phyloP scores from a whole-genome alignment of 208 protist species.

The Crithidia sp. region DNA sequence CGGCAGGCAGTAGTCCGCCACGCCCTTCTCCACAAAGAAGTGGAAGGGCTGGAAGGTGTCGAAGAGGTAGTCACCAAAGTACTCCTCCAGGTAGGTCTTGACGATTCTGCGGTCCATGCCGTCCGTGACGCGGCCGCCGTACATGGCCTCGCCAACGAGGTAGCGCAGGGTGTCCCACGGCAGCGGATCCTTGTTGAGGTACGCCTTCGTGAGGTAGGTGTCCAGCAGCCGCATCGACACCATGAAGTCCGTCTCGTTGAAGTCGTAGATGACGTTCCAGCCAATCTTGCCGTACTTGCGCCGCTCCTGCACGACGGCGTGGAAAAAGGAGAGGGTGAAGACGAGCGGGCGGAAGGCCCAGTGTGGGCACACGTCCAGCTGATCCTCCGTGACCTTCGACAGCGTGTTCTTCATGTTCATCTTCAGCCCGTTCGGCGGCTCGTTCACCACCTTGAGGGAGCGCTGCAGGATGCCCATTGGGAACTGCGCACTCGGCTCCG shows the following conservation, averaged over 20 bases:
- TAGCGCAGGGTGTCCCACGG: constrained; percentile 99
- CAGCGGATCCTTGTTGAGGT: constrained; percentile 94
- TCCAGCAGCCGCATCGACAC: constrained; percentile 96
- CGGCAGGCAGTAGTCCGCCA: constrained; percentile 93
- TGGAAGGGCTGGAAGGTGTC: constrained; percentile 99
- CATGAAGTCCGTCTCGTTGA: constrained; percentile 99
- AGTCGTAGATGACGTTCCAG: constrained; percentile 99
- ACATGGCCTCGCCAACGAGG: constrained; percentile 99
- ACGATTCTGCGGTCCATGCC: constrained; percentile 97
- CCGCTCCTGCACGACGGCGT: constrained; percentile 98
- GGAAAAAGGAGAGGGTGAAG: constrained; percentile 98
- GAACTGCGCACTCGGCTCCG: constrained; percentile 97
- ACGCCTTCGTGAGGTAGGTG: constrained; percentile 98
- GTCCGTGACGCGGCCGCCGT: constrained; percentile 99
- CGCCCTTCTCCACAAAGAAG: constrained; percentile 94
- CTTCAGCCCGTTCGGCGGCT: constrained; percentile 98
- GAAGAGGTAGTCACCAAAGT: constrained; percentile 99
- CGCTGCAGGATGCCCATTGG: constrained; percentile 98
- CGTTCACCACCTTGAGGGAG: constrained; percentile 98
- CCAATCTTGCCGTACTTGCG: constrained; percentile 98
- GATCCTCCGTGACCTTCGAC: constrained; percentile 96
- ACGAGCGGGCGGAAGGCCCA: constrained; percentile 97
- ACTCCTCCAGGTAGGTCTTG: constrained; percentile 99
- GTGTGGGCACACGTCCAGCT: constrained; percentile 94
- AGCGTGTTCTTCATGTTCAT: constrained; percentile 99